These are phyloP conservation scores for Nissolia schottii DNA, from an alignment of 306 rosid species.

Conservation along the genomic window DNA sequence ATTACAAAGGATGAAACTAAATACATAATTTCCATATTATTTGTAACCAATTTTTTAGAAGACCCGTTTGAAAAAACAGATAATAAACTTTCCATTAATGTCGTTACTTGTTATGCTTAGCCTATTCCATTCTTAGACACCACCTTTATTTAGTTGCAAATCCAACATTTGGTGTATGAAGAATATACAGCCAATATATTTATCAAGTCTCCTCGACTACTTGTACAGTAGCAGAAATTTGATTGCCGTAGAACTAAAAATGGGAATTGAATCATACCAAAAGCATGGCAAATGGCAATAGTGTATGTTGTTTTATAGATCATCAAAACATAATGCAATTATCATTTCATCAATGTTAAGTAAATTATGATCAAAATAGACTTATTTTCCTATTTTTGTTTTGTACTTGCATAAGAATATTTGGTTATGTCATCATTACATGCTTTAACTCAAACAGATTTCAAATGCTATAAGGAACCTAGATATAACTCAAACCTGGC, in stretches of 20 bases:
- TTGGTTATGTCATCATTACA: slow-evolving; percentile 4
- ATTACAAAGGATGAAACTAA: slow-evolving; percentile 1
- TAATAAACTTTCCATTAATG: too few relatives aligned
- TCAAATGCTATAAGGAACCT: background rate
- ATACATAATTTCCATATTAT: slow-evolving; percentile 3
- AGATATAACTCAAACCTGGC: slow-evolving; percentile 48
- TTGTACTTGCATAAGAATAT: background rate
- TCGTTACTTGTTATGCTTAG: too few relatives aligned
- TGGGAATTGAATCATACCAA: too few relatives aligned
- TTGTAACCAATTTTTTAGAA: slow-evolving; percentile 1
- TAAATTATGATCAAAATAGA: slow-evolving; percentile 21
- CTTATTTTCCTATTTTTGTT: too few relatives aligned
- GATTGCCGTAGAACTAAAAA: too few relatives aligned
- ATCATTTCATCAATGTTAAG: background rate
- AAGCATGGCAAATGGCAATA: background rate
- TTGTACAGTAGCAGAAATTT: too few relatives aligned
- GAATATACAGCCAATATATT: too few relatives aligned
- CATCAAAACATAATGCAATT: background rate
- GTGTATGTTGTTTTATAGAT: background rate
- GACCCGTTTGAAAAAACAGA: too few relatives aligned
- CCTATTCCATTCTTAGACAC: too few relatives aligned
- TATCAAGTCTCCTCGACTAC: too few relatives aligned
- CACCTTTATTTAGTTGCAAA: too few relatives aligned
- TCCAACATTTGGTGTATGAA: too few relatives aligned
- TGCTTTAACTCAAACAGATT: slow-evolving; percentile 1